A percentile compares a stretch with the other conserved stretches of the same genome.
These are phyloP conservation scores for Aspergillus sparsus DNA, from an alignment of 495 filamentous ascomycete genomes.

Conservation along the genomic window DNA sequence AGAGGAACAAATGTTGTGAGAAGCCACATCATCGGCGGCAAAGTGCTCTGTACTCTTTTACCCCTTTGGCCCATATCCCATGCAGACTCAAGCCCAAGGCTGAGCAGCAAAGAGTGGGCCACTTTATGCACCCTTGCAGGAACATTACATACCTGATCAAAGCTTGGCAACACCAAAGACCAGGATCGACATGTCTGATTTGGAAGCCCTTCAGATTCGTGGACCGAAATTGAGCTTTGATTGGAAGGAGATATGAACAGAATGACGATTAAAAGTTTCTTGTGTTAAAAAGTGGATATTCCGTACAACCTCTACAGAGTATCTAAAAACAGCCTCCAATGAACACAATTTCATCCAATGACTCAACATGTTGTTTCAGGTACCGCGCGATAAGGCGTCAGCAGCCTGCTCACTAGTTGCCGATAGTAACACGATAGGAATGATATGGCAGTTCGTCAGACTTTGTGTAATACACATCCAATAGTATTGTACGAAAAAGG, in stretches of 20 bases:
- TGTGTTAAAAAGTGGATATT: not conserved
- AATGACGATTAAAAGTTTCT: conserved; percentile 2
- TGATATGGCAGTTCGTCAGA: conserved; percentile 7
- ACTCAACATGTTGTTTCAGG: conserved; percentile 2
- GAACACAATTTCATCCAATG: not conserved
- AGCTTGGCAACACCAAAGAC: not conserved
- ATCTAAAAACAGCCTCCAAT: no score
- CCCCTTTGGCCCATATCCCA: conserved; percentile 13
- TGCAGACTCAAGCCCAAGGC: conserved; percentile 2
- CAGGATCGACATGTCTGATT: conserved; percentile 8
- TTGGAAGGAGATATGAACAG: not conserved
- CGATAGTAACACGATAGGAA: conserved; percentile 8
- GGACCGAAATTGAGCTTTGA: not conserved
- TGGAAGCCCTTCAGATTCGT: not conserved
- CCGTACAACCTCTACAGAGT: no score
- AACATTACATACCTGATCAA: not conserved
- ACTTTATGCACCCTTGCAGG: conserved; percentile 10
- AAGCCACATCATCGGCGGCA: conserved; percentile 13
- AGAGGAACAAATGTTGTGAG: not conserved
- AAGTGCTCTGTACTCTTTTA: conserved; percentile 7
- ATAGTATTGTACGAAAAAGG: not conserved
- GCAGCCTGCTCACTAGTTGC: not conserved
- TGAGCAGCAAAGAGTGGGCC: not conserved
- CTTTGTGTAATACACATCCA: not conserved
- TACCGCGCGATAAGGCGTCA: conserved; percentile 4